Base-by-base conservation (phyloP, 2,329 filamentous ascomycete genomes). In the Fusarium camptoceras region DNA sequence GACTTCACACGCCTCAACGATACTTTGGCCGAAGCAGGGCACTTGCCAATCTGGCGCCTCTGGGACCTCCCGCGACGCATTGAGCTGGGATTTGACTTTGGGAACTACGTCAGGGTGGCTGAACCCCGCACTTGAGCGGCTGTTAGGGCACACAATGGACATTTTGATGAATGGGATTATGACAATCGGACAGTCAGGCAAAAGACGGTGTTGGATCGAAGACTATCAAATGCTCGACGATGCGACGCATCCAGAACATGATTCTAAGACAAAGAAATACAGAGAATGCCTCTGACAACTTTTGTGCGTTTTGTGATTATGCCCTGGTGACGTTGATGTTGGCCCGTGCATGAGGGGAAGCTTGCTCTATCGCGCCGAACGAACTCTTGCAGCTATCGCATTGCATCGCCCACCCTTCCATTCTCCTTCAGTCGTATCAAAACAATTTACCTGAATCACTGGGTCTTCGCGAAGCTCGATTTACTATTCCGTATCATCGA, bases 121-220 rank as follows among this genome's bases (percentile, higher is more conserved):
- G 68, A 71, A 76, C 75, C 75, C 75, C 75, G 73, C 75, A 75
- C 71, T 57, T 71, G 62, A 72, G 65, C 69, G 64, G 72, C 60
- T 72, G 63, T 69, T 73, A 24, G 71, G 77, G 76, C 72, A 76
- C 73, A 71, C 75, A 73, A 75, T 57, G 59, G 74, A 79, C 77
- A 77, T 75, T 56, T 68, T 67, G 64, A 34, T 30, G 65, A 69
- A 76, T 71, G 73, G 70, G 65, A 66, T 70, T 68, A 65, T 71
- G 76, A 67, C 75, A 79, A 80, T 69, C 62, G 66, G 74, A 71
- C 71, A 70, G 77, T 79, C 73, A 59, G 78, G 78, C 72, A 75
- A 70, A 68, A 71, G 66, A 67, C 60, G 75, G 74, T 73, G 74
- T 78, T 67, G 71, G 74, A 75, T 74, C 59, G 66, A 67, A 66